phyloP scores from a whole-genome alignment of 192 early-diverging fungal species.

The Diversispora epigaea region DNA sequence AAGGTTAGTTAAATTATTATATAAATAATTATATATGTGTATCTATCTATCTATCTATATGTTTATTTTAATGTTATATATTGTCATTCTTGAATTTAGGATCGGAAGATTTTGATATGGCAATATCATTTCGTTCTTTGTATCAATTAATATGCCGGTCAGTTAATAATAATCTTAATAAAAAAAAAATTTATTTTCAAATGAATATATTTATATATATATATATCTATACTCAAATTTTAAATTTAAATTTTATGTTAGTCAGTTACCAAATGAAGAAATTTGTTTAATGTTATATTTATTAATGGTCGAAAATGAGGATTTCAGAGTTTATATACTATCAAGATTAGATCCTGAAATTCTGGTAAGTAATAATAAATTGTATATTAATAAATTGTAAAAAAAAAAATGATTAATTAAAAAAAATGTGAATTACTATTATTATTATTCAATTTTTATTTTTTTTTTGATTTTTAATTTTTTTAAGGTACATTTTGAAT shows the following conservation, averaged over 20 bases:
- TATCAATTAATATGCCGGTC: constrained; percentile 57
- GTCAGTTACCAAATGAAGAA: constrained; percentile 59
- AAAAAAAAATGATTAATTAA: too few species aligned
- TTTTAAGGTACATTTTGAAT: too few species aligned
- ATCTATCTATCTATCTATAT: background rate
- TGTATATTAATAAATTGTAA: background rate
- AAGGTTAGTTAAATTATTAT: constrained; percentile 36
- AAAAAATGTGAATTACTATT: too few species aligned
- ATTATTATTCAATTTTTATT: too few species aligned
- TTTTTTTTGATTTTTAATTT: too few species aligned
- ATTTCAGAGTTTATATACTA: constrained; percentile 68
- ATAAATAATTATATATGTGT: too few species aligned
- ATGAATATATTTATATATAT: background rate
- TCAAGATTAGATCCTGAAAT: constrained; percentile 76
- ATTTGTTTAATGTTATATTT: constrained; percentile 63
- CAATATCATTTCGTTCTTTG: constrained; percentile 51
- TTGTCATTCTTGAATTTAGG: constrained; percentile 22
- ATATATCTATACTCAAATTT: background rate
- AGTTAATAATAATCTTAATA: background rate
- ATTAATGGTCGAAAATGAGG: constrained; percentile 63
- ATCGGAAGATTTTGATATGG: constrained; percentile 36
- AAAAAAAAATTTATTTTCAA: background rate
- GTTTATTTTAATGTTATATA: background rate
- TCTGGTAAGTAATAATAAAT: constrained; percentile 49
- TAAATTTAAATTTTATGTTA: constrained; percentile 1